Base-by-base conservation (phyloP, 495 filamentous ascomycete genomes). In the Antarctomyces pellizariae region DNA sequence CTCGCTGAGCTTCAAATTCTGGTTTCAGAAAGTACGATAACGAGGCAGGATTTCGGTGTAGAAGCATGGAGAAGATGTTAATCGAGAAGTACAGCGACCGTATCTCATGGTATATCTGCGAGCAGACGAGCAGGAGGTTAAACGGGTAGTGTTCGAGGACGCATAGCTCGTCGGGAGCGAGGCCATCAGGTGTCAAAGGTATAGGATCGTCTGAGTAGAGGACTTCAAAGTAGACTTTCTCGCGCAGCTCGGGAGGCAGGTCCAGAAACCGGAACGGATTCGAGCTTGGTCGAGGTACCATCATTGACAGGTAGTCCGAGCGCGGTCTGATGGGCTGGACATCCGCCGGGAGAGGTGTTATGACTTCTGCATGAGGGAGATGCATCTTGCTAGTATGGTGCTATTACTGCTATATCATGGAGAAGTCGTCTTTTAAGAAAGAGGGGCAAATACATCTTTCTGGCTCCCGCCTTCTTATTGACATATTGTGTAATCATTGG, bases 201-300 rank as follows among this genome's bases (percentile, higher is more conserved):
- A 14, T 7, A 13, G 14, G 6, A 5, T 25, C 7, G 24, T 5
- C 24, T 13, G 7, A 6, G 24, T 7, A 13, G 17, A 14, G 20
- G 13, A 35, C 15, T n/a, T 22, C 13, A 8, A 26, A 16, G 22
- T 43, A 43, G n/a, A 43, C 33, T 17, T 35, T 37, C 12, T 34
- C 13, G 0, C 39, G 30, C 6, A 43, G 31, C 14, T 43, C 39
- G 5, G 39, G 34, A 9, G 36, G 33, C 9, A 43, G 34, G 15
- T 39, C 36, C 5, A 43, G 39, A 16, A 43, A 39, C 5, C 16
- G 32, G 25, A 38, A 42, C 8, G n/a, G n/a, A n/a, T n/a, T n/a
- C n/a, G n/a, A n/a, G n/a, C n/a, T n/a, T n/a, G n/a, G n/a, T n/a
- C n/a, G n/a, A n/a, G n/a, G n/a, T n/a, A n/a, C n/a, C n/a, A n/a